These are phyloP conservation scores for Ganoderma sp. DNA, from an alignment of 1,284 basidiomycete species.

Conservation along the genomic window DNA sequence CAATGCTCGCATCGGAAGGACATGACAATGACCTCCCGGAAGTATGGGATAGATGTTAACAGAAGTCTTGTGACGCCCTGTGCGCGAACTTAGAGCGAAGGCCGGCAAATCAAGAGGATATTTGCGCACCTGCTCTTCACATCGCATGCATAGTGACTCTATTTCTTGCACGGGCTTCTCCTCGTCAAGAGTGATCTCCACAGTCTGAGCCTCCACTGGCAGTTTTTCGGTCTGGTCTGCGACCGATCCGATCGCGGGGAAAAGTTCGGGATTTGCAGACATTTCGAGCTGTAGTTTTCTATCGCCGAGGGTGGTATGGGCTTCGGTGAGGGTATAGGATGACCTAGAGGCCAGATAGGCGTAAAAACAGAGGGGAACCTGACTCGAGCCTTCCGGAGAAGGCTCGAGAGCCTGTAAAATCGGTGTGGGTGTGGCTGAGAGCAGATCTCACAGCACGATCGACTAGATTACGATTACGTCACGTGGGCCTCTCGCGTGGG, in stretches of 20 bases:
- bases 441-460: slow-evolving; percentile 23
- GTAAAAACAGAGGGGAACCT: slow-evolving; percentile 8
- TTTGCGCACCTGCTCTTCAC: slow-evolving; percentile 76
- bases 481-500: slow-evolving; percentile 21
- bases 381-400: slow-evolving; percentile 15
- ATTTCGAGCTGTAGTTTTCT: slow-evolving; percentile 18
- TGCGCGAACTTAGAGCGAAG: not conserved
- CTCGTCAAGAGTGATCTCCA: slow-evolving; percentile 54
- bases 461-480: slow-evolving; percentile 29
- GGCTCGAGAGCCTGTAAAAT: slow-evolving; percentile 26
- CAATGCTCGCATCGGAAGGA: slow-evolving; percentile 97
- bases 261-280: slow-evolving; percentile 42
- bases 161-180: slow-evolving; percentile 77
- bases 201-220: slow-evolving; percentile 36
- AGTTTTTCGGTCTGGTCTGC: slow-evolving; percentile 47
- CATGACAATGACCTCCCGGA: slow-evolving; percentile 95
- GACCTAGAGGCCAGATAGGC: not conserved
- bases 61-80: slow-evolving; percentile 92
- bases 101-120: slow-evolving; percentile 5
- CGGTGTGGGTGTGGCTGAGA: slow-evolving; percentile 25
- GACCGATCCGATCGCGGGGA: slow-evolving; percentile 55
- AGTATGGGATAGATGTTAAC: slow-evolving; percentile 95
- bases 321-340: not conserved
- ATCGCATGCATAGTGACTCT: slow-evolving; percentile 95
- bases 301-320: not conserved